A percentile compares a stretch with the other conserved stretches of the same genome.
These are phyloP conservation scores for Macadamia tetraphylla DNA, from an alignment of 164 flowering plant species.

Conservation along the genomic window DNA sequence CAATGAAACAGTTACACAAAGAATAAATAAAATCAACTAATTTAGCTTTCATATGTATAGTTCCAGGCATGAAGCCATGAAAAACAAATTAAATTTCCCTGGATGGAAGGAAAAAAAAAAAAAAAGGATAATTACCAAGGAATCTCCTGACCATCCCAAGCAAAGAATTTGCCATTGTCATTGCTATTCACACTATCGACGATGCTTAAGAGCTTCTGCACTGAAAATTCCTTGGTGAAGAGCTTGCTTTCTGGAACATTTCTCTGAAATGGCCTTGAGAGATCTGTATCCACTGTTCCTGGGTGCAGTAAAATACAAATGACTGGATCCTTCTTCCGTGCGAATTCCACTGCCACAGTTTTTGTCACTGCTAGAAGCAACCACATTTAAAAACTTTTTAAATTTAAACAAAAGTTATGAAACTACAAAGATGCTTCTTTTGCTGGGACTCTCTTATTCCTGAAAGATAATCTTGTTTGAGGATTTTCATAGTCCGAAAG, in stretches of 20 bases:
- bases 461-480: too few relatives aligned
- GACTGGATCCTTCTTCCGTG: slow-evolving; percentile 76
- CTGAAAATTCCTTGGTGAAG: slow-evolving; percentile 85
- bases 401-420: too few relatives aligned
- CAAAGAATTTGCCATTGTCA: slow-evolving; percentile 93
- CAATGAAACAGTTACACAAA: too few relatives aligned
- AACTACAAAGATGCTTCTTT: too few relatives aligned
- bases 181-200: slow-evolving; percentile 47
- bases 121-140: slow-evolving; percentile 54
- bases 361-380: slow-evolving; percentile 54
- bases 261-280: slow-evolving; percentile 85
- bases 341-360: slow-evolving; percentile 76
- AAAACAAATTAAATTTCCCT: too few relatives aligned
- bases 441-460: too few relatives aligned
- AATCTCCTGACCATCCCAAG: slow-evolving; percentile 96
- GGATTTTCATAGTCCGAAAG: too few relatives aligned
- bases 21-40: too few relatives aligned
- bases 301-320: slow-evolving; percentile 84
- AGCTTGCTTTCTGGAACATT: slow-evolving; percentile 81
- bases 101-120: too few relatives aligned
- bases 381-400: too few relatives aligned
- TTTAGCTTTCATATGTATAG: too few relatives aligned
- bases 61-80: too few relatives aligned
- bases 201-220: slow-evolving; percentile 70
- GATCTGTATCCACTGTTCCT: slow-evolving; percentile 94